These are phyloP conservation scores for Mucor lusitanicus DNA, from an alignment of 371 early-diverging fungal species.

Conservation along the genomic window DNA sequence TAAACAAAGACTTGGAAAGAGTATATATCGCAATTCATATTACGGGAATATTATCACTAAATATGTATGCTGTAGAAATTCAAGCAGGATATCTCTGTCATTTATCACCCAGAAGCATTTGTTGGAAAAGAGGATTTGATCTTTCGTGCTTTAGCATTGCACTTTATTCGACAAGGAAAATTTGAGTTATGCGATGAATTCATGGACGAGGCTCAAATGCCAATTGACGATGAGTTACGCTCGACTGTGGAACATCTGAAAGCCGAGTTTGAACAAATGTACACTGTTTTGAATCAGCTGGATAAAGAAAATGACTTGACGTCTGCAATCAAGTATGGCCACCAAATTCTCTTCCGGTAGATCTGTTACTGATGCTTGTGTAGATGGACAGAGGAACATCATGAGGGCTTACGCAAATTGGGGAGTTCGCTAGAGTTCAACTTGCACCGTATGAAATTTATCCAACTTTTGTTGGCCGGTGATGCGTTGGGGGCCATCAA, in stretches of 20 bases:
- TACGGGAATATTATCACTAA: background rate
- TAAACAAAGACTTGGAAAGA: conserved; percentile 81
- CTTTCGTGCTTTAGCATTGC: conserved; percentile 64
- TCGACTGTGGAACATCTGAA: conserved; percentile 35
- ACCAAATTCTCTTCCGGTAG: background rate
- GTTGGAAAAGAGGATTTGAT: conserved; percentile 64
- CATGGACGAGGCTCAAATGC: conserved; percentile 46
- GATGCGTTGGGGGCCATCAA: conserved; percentile 62
- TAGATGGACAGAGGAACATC: conserved; percentile 76
- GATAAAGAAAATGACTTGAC: conserved; percentile 30
- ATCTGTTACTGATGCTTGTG: background rate
- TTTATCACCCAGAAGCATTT: conserved; percentile 70
- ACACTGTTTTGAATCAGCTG: conserved; percentile 32
- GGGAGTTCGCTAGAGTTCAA: conserved; percentile 83
- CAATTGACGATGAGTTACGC: conserved; percentile 32
- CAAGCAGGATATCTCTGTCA: conserved; percentile 59
- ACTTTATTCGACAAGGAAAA: conserved; percentile 89
- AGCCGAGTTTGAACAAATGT: conserved; percentile 42
- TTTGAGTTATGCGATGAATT: conserved; percentile 75
- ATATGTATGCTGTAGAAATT: conserved; percentile 47
- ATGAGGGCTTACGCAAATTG: conserved; percentile 55
- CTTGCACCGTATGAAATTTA: conserved; percentile 76
- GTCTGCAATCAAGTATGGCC: conserved; percentile 30
- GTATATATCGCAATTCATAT: conserved; percentile 22
- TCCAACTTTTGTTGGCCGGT: conserved; percentile 63